Evolutionary conservation across 768 basidiomycete species (phyloP).

Genomic region (Mycena filopes): DNA sequence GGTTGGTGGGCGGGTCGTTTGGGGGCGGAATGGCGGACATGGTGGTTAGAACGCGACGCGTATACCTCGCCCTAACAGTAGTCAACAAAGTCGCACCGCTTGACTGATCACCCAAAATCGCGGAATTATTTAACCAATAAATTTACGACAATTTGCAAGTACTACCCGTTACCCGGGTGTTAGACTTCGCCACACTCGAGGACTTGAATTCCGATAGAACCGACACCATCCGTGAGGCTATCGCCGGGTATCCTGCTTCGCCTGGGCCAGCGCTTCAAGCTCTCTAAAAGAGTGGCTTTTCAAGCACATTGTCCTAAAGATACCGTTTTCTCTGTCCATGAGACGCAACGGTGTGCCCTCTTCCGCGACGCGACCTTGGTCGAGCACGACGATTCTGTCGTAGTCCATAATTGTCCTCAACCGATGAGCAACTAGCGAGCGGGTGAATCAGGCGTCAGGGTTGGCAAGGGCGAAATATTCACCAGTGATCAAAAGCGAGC

Average conservation of each 20-base stretch:
- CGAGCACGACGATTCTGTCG: constrained; percentile 17
- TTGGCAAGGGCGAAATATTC: background rate
- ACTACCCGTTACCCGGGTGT: too few relatives aligned
- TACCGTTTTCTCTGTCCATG: constrained; percentile 55
- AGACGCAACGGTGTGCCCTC: constrained; percentile 65
- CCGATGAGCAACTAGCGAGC: constrained; percentile 22
- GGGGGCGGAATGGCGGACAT: constrained; percentile 73
- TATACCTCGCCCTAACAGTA: background rate
- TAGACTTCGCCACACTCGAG: too few relatives aligned
- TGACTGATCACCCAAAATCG: background rate
- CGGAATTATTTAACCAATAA: background rate
- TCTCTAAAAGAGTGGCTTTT: constrained; percentile 45
- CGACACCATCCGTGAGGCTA: too few relatives aligned
- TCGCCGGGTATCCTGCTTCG: background rate
- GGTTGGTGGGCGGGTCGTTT: constrained; percentile 58
- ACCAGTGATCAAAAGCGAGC: constrained; percentile 75
- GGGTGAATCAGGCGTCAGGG: background rate
- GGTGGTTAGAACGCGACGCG: constrained; percentile 30
- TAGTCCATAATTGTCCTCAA: constrained; percentile 29
- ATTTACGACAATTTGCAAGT: background rate
- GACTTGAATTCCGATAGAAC: too few relatives aligned
- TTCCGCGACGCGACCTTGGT: constrained; percentile 39
- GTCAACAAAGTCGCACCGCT: background rate
- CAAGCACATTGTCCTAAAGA: constrained; percentile 63
- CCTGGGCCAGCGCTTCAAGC: constrained; percentile 19